Conservation (phyloP, 805 yeast species). For the Schwanniomyces occidentalis region DNA sequence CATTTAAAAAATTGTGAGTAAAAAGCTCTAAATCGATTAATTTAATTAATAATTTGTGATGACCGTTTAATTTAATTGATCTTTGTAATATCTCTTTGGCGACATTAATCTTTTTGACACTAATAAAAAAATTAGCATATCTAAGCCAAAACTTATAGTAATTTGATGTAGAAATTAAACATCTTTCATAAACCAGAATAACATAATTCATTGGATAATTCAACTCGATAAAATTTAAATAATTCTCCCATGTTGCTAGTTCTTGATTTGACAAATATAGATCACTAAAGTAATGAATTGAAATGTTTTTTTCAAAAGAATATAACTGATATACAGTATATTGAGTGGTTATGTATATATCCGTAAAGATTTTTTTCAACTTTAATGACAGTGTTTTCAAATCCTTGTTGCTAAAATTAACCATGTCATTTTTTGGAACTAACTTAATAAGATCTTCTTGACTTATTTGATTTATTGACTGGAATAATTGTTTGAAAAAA, state of each 20-base stretch:
- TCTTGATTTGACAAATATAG: slow-evolving; percentile 43
- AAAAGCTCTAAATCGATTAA: slow-evolving; percentile 46
- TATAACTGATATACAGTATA: slow-evolving; percentile 50
- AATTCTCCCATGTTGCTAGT: slow-evolving; percentile 57
- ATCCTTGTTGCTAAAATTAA: slow-evolving; percentile 14
- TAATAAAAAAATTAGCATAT: slow-evolving; percentile 44
- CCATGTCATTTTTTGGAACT: slow-evolving; percentile 19
- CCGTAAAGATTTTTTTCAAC: slow-evolving; percentile 50
- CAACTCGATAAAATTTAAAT: slow-evolving; percentile 54
- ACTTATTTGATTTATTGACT: slow-evolving; percentile 24
- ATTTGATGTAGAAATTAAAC: slow-evolving; percentile 45
- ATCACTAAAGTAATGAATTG: slow-evolving; percentile 38
- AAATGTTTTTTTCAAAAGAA: slow-evolving; percentile 47
- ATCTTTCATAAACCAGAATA: slow-evolving; percentile 47
- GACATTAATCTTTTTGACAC: slow-evolving; percentile 20
- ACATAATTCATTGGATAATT: slow-evolving; percentile 23
- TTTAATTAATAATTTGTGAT: slow-evolving; percentile 34
- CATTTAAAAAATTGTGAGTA: slow-evolving; percentile 34
- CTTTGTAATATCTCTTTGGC: slow-evolving; percentile 42
- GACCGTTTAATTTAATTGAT: slow-evolving; percentile 29
- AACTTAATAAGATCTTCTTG: slow-evolving; percentile 14
- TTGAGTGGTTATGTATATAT: slow-evolving; percentile 57
- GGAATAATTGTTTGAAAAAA: slow-evolving; percentile 42
- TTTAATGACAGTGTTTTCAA: slow-evolving; percentile 31
- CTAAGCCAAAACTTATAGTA: slow-evolving; percentile 52